Evolutionary conservation across 2,329 filamentous ascomycete genomes (phyloP).

Genomic region (Monilinia vaccinii-corymbosi): DNA sequence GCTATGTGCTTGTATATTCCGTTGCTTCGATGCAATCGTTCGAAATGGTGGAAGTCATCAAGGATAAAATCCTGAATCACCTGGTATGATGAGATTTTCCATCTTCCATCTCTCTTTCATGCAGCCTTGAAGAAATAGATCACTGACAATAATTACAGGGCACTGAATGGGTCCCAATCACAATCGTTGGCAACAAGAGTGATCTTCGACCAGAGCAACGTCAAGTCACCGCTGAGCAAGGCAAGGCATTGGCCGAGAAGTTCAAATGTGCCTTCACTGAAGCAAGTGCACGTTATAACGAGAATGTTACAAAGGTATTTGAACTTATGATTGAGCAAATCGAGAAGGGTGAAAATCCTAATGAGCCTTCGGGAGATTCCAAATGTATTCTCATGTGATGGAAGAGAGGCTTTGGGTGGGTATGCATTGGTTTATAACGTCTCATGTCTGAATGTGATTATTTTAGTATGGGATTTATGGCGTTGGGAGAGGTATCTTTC

Average conservation of each 20-base stretch:
- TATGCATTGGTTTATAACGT: constrained; percentile 3
- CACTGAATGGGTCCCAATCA: constrained; percentile 83
- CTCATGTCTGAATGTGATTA: constrained; percentile 4
- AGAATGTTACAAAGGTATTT: constrained; percentile 87
- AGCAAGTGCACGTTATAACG: constrained; percentile 86
- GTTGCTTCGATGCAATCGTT: constrained; percentile 89
- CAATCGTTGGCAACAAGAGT: constrained; percentile 95
- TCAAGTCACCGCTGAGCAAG: constrained; percentile 79
- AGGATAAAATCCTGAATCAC: constrained; percentile 96
- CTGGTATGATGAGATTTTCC: constrained; percentile 49
- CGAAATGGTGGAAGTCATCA: constrained; percentile 93
- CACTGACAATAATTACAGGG: constrained; percentile 46
- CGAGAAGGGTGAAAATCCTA: constrained; percentile 86
- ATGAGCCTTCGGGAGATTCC: constrained; percentile 67
- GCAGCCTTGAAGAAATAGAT: constrained; percentile 6
- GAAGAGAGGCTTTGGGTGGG: neutral
- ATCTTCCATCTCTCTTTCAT: neutral
- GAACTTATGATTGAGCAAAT: constrained; percentile 92
- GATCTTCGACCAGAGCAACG: constrained; percentile 88
- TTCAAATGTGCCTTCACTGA: constrained; percentile 92
- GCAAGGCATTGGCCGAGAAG: constrained; percentile 74
- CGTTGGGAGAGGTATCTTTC: constrained; percentile 8
- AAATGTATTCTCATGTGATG: constrained; percentile 80
- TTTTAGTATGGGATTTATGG: constrained; percentile 5
- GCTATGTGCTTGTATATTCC: constrained; percentile 98